These are phyloP conservation scores for Thalassiosira ordinaria DNA, from an alignment of 352 stramenopile genomes.

Conservation along the genomic window DNA sequence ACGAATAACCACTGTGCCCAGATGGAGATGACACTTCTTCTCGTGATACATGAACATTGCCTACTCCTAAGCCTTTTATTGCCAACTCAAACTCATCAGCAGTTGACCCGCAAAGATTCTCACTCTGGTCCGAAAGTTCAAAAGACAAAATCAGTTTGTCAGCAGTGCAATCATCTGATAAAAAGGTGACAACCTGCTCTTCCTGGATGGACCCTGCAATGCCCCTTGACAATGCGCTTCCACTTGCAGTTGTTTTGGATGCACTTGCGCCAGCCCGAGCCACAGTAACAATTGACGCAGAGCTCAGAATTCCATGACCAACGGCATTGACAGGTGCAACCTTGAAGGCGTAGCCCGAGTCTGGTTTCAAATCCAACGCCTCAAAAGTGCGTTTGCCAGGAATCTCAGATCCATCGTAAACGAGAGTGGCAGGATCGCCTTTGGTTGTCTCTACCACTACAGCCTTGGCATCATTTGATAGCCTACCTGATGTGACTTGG, in stretches of 20 bases:
- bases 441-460: constrained; percentile 87
- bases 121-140: constrained; percentile 45
- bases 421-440: constrained; percentile 89
- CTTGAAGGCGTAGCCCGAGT: constrained; percentile 92
- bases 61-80: constrained; percentile 45
- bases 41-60: constrained; percentile 63
- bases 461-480: constrained; percentile 80
- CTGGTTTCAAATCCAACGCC: constrained; percentile 87
- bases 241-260: constrained; percentile 89
- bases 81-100: constrained; percentile 52
- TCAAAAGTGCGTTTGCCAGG: constrained; percentile 88
- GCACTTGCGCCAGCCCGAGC: constrained; percentile 90
- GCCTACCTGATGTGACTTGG: constrained; percentile 88
- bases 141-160: constrained; percentile 58
- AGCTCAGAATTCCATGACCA: constrained; percentile 89
- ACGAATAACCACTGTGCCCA: constrained; percentile 62
- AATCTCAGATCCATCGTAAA: constrained; percentile 91
- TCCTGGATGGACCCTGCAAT: constrained; percentile 95
- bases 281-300: constrained; percentile 90
- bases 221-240: constrained; percentile 88
- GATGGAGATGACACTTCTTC: constrained; percentile 33
- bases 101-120: constrained; percentile 62
- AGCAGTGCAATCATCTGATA: constrained; percentile 49
- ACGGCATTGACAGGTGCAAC: constrained; percentile 92
- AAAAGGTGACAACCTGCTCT: constrained; percentile 90